Percentiles rank a stretch among this genome's conserved stretches.
Evolutionary conservation across 2,329 filamentous ascomycete species (phyloP).

Genomic region (Ophiocordyceps sinensis): DNA sequence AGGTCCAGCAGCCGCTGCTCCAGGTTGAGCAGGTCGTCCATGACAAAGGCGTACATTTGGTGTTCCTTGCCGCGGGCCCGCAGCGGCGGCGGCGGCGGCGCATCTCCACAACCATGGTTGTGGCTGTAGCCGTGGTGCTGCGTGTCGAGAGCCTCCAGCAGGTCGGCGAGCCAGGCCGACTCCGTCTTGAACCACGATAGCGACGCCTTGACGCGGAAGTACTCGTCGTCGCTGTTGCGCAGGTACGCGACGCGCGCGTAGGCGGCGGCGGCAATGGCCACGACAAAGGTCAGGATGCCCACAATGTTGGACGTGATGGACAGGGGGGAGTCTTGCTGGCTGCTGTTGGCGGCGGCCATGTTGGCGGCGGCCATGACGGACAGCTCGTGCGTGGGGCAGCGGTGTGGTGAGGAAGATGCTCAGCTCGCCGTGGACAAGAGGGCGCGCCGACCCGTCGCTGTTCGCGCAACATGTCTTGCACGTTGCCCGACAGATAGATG

Average conservation of each 20-base stretch:
- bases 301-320: slow-evolving; percentile 27
- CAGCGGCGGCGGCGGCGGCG: slow-evolving; percentile 1
- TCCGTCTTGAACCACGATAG: slow-evolving; percentile 35
- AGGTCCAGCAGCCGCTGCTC: slow-evolving; percentile 29
- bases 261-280: slow-evolving; percentile 27
- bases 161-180: slow-evolving; percentile 27
- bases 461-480: no score
- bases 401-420: not conserved
- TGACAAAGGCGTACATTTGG: slow-evolving; percentile 32
- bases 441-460: no score
- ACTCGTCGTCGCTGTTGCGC: slow-evolving; percentile 30
- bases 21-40: slow-evolving; percentile 29
- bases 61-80: slow-evolving; percentile 17
- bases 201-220: slow-evolving; percentile 30
- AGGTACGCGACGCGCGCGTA: slow-evolving; percentile 30
- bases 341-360: no score
- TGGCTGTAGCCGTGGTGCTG: slow-evolving; percentile 10
- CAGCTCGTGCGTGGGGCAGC: not conserved
- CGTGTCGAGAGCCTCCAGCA: slow-evolving; percentile 17
- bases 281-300: slow-evolving; percentile 31
- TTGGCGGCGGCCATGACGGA: slow-evolving; percentile 8
- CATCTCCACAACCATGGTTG: no score
- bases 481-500: no score
- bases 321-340: slow-evolving; percentile 25
- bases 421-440: no score